Conservation (phyloP, 768 basidiomycete species). For the Holtermannia corniformis region DNA sequence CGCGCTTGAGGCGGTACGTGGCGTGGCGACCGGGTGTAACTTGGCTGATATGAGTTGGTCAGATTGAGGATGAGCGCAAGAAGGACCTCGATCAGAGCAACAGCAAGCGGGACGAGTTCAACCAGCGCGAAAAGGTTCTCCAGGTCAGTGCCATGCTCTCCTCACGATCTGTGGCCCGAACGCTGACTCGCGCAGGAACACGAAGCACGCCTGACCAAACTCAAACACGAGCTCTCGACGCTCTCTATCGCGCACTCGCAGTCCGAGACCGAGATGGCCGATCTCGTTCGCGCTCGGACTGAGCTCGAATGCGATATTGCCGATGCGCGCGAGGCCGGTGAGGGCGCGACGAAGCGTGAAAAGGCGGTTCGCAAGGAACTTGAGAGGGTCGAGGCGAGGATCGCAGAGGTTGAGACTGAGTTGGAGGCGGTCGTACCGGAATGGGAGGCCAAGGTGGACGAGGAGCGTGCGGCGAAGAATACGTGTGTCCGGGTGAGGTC, state of each 20-base stretch:
- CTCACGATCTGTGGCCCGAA: background rate
- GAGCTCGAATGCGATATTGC: constrained; percentile 74
- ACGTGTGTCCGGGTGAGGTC: constrained; percentile 35
- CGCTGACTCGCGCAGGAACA: constrained; percentile 49
- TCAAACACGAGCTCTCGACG: constrained; percentile 62
- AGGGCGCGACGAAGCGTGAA: constrained; percentile 57
- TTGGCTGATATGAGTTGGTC: constrained; percentile 1
- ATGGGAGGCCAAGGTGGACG: constrained; percentile 54
- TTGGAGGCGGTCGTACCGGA: constrained; percentile 59
- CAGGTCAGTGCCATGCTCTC: constrained; percentile 49
- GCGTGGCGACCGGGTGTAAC: background rate
- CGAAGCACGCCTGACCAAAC: constrained; percentile 61
- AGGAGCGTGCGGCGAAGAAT: constrained; percentile 46
- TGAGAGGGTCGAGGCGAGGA: constrained; percentile 50
- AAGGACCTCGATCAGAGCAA: constrained; percentile 79
- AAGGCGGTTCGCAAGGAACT: constrained; percentile 60
- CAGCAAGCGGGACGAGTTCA: constrained; percentile 68
- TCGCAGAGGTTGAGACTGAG: constrained; percentile 54
- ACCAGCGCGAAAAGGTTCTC: constrained; percentile 71
- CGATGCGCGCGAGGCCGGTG: constrained; percentile 62
- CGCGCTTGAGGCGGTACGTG: constrained; percentile 64
- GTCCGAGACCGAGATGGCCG: constrained; percentile 70
- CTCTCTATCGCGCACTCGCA: constrained; percentile 62
- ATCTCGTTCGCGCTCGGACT: constrained; percentile 72
- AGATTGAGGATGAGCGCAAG: constrained; percentile 56